Percentiles rank a stretch among this genome's conserved stretches.
phyloP scores from a whole-genome alignment of 371 early-diverging fungal species.

The Apophysomyces variabilis region DNA sequence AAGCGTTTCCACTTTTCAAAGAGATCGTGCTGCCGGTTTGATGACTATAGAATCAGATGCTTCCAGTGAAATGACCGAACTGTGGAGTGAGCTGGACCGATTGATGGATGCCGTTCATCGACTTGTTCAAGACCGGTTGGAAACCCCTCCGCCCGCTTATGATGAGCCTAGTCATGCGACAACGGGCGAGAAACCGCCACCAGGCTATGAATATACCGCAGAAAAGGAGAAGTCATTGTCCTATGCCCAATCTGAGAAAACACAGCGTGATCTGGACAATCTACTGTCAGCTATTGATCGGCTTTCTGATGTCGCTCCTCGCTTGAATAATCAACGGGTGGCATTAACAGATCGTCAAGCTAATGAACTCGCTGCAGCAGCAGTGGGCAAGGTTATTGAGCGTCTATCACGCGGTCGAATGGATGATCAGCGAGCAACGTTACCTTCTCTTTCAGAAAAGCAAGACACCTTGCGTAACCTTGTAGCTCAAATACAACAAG shows the following conservation, averaged over 20 bases:
- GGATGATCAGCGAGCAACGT: constrained; percentile 37
- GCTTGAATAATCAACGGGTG: constrained; percentile 56
- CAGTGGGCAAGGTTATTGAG: constrained; percentile 34
- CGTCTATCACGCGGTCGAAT: constrained; percentile 39
- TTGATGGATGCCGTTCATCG: constrained; percentile 39
- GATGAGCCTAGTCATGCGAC: constrained; percentile 5
- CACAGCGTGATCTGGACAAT: constrained; percentile 48
- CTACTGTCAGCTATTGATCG: constrained; percentile 58
- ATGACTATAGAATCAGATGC: constrained; percentile 1
- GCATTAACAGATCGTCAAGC: constrained; percentile 48
- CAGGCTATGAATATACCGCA: neutral
- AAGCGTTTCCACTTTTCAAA: constrained; percentile 32
- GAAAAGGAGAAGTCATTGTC: neutral
- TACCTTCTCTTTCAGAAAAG: constrained; percentile 17
- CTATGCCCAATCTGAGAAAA: constrained; percentile 17
- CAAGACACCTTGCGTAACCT: constrained; percentile 21
- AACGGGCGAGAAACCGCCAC: neutral
- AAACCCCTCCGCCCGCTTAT: constrained; percentile 20
- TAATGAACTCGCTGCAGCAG: constrained; percentile 37
- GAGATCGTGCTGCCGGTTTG: constrained; percentile 20
- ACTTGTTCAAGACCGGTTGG: neutral
- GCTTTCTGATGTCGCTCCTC: constrained; percentile 48
- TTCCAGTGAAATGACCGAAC: constrained; percentile 24
- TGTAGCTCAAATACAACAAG: constrained; percentile 33
- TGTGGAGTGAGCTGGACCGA: constrained; percentile 50